A percentile compares a stretch with the other conserved stretches of the same genome.
These are phyloP conservation scores for Tulasnella sp. DNA, from an alignment of 768 basidiomycete species.

Conservation along the genomic window DNA sequence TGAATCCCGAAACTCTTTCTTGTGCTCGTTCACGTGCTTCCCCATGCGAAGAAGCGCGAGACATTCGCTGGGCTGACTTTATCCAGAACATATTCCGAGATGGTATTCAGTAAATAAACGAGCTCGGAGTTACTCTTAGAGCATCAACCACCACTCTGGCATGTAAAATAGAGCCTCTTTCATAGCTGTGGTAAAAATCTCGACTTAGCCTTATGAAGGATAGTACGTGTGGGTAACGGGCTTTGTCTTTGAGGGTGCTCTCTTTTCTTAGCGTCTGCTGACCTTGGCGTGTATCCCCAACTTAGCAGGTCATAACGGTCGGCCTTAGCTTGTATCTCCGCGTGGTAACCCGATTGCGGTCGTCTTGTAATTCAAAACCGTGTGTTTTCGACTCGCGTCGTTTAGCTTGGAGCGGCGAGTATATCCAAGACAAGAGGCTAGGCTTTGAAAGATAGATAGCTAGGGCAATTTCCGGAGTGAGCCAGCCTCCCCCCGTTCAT, in stretches of 20 bases:
- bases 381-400: not conserved
- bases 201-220: not conserved
- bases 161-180: not conserved
- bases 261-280: not conserved
- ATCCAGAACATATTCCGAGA: slow-evolving; percentile 2
- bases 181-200: too few relatives aligned
- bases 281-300: not conserved
- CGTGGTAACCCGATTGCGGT: not conserved
- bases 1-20: not conserved
- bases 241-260: not conserved
- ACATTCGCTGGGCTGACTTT: slow-evolving; percentile 1
- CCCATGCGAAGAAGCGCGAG: not conserved
- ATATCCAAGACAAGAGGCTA: slow-evolving; percentile 1
- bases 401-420: not conserved
- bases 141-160: not conserved
- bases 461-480: not conserved
- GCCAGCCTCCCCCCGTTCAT: not conserved
- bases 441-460: not conserved
- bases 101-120: not conserved
- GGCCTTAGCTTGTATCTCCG: not conserved
- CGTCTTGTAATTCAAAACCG: not conserved
- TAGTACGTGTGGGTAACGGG: not conserved
- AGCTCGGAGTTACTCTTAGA: not conserved
- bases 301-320: not conserved
- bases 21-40: not conserved